A percentile compares a stretch with the other conserved stretches of the same genome.
Evolutionary conservation across 2,329 filamentous ascomycete genomes (phyloP).

Genomic region (Ophiostoma angusticollis): DNA sequence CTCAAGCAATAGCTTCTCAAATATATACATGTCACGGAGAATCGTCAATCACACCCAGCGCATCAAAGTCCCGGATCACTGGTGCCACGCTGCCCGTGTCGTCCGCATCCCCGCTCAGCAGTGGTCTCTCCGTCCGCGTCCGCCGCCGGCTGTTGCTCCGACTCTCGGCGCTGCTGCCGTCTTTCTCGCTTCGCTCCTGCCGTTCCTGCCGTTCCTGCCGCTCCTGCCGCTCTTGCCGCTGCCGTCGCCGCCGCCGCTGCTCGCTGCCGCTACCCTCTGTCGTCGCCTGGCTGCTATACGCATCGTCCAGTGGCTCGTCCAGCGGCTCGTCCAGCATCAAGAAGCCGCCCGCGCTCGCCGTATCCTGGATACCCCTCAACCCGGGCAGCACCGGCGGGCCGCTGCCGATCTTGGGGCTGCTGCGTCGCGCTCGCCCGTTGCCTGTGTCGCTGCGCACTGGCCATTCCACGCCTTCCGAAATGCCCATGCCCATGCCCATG

Average conservation of each 20-base stretch:
- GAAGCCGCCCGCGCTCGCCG: constrained; percentile 13
- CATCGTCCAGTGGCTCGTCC: constrained; percentile 18
- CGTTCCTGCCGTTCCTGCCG: constrained; percentile 9
- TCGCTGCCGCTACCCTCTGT: constrained; percentile 14
- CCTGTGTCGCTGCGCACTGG: constrained; percentile 4
- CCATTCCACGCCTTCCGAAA: constrained; percentile 18
- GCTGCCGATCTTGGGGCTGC: background rate
- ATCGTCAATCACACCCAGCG: constrained; percentile 22
- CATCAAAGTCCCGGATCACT: constrained; percentile 26
- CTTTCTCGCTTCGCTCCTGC: constrained; percentile 4
- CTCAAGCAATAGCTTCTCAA: too few relatives aligned
- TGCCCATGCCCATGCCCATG: constrained; percentile 10
- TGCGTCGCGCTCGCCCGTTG: background rate
- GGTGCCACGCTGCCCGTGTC: constrained; percentile 17
- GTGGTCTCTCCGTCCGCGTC: constrained; percentile 11
- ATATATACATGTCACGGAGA: constrained; percentile 14
- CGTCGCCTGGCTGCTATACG: constrained; percentile 16
- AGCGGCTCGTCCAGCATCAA: constrained; percentile 17
- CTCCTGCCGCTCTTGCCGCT: constrained; percentile 8
- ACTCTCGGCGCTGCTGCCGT: background rate
- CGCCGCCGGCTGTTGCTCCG: background rate
- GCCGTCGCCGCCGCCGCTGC: constrained; percentile 10
- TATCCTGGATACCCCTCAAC: constrained; percentile 10
- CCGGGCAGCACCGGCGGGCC: constrained; percentile 5
- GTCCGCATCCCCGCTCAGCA: constrained; percentile 13